phyloP scores from a whole-genome alignment of 768 basidiomycete genomes.

The Phylloporus arenicola region DNA sequence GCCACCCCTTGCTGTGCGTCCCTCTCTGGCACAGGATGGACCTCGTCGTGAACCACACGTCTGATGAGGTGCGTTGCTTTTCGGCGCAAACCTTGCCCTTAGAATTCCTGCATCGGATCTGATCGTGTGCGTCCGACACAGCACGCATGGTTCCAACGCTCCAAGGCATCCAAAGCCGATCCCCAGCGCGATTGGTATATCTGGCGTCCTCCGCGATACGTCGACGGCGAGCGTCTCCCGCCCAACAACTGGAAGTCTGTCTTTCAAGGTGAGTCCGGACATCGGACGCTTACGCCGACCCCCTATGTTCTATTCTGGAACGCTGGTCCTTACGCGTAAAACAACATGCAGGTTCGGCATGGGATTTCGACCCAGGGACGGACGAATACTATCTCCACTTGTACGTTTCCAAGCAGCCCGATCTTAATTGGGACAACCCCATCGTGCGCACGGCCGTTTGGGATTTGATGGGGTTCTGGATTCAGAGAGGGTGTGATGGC shows the following conservation, averaged over 20 bases:
- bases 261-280: slow-evolving; percentile 47
- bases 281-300: not conserved
- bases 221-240: slow-evolving; percentile 48
- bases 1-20: slow-evolving; percentile 5
- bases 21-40: slow-evolving; percentile 51
- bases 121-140: slow-evolving; percentile 18
- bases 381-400: slow-evolving; percentile 72
- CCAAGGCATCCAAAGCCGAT: slow-evolving; percentile 43
- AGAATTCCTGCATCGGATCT: not conserved
- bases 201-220: slow-evolving; percentile 59
- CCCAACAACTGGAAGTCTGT: slow-evolving; percentile 72
- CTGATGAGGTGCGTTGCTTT: slow-evolving; percentile 45
- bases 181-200: slow-evolving; percentile 74
- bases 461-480: slow-evolving; percentile 68
- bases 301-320: slow-evolving; percentile 1
- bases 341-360: slow-evolving; percentile 48
- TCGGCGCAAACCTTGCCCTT: not conserved
- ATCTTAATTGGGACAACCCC: slow-evolving; percentile 73
- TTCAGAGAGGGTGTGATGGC: slow-evolving; percentile 69
- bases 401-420: slow-evolving; percentile 63
- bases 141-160: slow-evolving; percentile 70
- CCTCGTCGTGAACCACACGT: slow-evolving; percentile 71
- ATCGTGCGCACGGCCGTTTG: slow-evolving; percentile 54
- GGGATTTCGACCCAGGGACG: slow-evolving; percentile 62
- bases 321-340: not conserved